Conservation (phyloP, 768 basidiomycete genomes). For the Mrakia frigida region DNA sequence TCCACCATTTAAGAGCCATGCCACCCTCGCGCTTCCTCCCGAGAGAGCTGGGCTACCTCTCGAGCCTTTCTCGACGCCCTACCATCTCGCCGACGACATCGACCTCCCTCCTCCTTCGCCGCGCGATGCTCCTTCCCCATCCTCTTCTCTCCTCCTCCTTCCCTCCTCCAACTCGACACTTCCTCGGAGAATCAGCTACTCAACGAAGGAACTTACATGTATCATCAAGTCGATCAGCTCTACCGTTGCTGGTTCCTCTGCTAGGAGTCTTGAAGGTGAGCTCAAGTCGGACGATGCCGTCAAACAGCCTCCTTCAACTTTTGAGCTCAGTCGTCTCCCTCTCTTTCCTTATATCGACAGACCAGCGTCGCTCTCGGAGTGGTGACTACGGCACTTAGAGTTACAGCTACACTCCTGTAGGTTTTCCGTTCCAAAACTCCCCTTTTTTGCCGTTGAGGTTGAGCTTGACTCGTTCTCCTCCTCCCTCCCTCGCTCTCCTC, state of each 20-base stretch:
- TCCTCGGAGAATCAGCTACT: not conserved
- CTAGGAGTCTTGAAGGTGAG: not conserved
- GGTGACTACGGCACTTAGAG: not conserved
- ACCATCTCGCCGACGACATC: not conserved
- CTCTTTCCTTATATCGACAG: not conserved
- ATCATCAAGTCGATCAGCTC: not conserved
- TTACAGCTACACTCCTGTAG: not conserved
- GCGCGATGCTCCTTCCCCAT: not conserved
- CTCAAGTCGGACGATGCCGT: not conserved
- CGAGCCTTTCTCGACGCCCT: not conserved
- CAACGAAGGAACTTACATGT: not conserved
- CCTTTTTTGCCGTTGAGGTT: not conserved
- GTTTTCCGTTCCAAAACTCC: not conserved
- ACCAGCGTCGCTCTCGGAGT: not conserved
- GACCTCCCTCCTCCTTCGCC: not conserved
- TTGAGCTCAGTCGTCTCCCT: not conserved
- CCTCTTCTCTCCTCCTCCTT: not conserved
- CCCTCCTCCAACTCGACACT: too few relatives aligned
- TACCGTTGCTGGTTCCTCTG: not conserved
- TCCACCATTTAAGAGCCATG: not conserved
- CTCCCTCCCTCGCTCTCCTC: not conserved
- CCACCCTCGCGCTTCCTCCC: not conserved
- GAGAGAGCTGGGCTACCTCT: not conserved
- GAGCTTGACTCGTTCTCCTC: not conserved
- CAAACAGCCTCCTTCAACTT: not conserved